Base-by-base conservation (phyloP, 129 eudicot genomes). In the Flaveria trinervia region DNA sequence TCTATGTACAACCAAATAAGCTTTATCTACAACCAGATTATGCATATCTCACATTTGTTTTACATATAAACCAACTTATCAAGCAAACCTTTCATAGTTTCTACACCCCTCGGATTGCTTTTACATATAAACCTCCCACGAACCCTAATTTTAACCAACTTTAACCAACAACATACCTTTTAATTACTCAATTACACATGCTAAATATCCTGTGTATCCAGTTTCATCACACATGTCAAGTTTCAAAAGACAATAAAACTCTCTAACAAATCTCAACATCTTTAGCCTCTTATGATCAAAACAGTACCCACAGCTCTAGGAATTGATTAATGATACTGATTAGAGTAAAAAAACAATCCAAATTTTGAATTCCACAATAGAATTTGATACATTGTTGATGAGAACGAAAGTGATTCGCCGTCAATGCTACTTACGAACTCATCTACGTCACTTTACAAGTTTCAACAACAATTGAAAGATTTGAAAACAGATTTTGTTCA, bases 181-280 rank as follows among this genome's bases (percentile, higher is more conserved):
- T 76, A 13, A 36, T 28, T 17, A 75, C 36, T 48, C 18, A 75
- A n/a, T 25, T 2, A 45, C 50, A 64, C 13, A 13, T 57, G 78
- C 46, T 74, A 60, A 74, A 44, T 44, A 44, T 44, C 48, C 12
- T 8, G 12, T 44, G 48, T 10, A 48, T 48, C 3, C 52, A 15
- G 4, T 0, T 12, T 6, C 36, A 30, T 30, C 36, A 30, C 36
- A 30, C 0, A 30, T 30, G 36, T 30, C 36, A 30, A 30, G 36
- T 30, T 30, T 30, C 36, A 30, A 30, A 30, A 30, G 36, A 30
- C 36, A 30, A 30, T 30, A 30, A 30, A 30, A 30, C 36, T 4
- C 5, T 30, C 36, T 30, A 30, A 30, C 36, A 74, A 9, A 15
- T 26, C 7, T 26, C 33, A 28, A 30, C 16, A 30, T 64, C 69